phyloP scores from a whole-genome alignment of 208 protist genomes.

The Trypanosoma lewisi region DNA sequence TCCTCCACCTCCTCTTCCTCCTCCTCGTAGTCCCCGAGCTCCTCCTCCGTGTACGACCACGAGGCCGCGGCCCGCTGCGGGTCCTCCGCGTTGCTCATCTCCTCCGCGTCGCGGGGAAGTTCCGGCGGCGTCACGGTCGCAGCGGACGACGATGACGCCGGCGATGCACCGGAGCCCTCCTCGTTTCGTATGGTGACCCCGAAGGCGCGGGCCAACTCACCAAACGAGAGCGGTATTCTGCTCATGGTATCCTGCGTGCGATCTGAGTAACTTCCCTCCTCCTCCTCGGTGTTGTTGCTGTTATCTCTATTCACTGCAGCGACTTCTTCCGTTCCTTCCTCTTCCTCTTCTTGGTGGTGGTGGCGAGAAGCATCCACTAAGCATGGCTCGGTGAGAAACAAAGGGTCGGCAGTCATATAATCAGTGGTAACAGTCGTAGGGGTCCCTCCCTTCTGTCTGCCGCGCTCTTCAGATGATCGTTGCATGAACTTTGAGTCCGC shows the following conservation, averaged over 20 bases:
- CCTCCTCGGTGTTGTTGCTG: too few species aligned
- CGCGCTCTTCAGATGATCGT: not conserved
- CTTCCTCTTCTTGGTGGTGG: too few species aligned
- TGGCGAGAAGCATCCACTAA: not conserved
- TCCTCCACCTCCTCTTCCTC: slow-evolving; percentile 11
- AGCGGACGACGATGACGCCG: too few species aligned
- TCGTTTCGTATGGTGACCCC: too few species aligned
- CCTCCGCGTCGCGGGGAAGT: not conserved
- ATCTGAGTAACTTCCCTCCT: too few species aligned
- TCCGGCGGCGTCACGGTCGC: too few species aligned
- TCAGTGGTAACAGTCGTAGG: too few species aligned
- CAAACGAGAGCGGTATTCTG: not conserved
- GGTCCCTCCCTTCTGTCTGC: not conserved
- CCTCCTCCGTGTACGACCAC: not conserved
- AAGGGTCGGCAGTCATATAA: not conserved
- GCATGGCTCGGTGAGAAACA: not conserved
- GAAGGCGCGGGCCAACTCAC: too few species aligned
- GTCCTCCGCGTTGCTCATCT: not conserved
- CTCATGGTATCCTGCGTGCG: too few species aligned
- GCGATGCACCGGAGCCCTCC: not conserved
- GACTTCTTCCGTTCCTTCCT: not conserved
- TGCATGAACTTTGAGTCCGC: not conserved
- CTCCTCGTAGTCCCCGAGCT: slow-evolving; percentile 14
- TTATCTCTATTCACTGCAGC: not conserved
- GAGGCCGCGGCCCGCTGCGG: not conserved